Evolutionary conservation across 2,329 filamentous ascomycete genomes (phyloP), one percentile per base, ranked within the genome.

Genomic region (Scolecobasidium constrictum): DNA sequence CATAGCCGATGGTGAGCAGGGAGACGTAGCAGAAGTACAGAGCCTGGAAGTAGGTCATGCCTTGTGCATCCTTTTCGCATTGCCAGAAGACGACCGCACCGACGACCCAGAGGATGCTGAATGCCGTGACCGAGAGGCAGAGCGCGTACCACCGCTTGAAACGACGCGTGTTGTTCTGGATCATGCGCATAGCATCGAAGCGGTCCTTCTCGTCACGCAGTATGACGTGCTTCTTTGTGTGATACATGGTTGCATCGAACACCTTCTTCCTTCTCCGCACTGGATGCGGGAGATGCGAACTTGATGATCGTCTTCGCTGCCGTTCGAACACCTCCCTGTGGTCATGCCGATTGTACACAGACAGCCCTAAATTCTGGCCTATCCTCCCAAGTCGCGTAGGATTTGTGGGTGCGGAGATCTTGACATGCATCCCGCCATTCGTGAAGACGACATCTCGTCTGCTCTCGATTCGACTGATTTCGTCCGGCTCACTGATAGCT

Each of bases 1-100:
- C 88, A 28, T 94, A 94, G 1, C 88, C 88, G 28, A 94, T 84
- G 0, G 88, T 94, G 2, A 87, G 69, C 18, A 94, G 73, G 3
- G 80, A 81, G 23, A 86, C 78, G 58, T 92, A 95, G 50, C 80
- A 79, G 56, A 94, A 93, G 61, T 94, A 94, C 35, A 95, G 70
- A 0, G 79, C 75, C 44, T 87, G 68, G 51, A 90, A 94, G 55
- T 94, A 95, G 1, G 63, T 70, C 77, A 86, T 63, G 2, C 55
- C 51, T 50, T 77, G 73, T 0, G 68, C 64, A 2, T 69, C 52
- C 6, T 62, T 54, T 50, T 83, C 80, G 1, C 73, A 67, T 22
- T 63, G 53, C 68, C 73, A 81, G 56, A 95, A 94, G 7, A 92
- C 73, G 12, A 78, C 67, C 2, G 86, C 86, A 3, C 88, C 88